Evolutionary conservation across 2,329 filamentous ascomycete species (phyloP).

Genomic region (Colletotrichum euphorbiae): DNA sequence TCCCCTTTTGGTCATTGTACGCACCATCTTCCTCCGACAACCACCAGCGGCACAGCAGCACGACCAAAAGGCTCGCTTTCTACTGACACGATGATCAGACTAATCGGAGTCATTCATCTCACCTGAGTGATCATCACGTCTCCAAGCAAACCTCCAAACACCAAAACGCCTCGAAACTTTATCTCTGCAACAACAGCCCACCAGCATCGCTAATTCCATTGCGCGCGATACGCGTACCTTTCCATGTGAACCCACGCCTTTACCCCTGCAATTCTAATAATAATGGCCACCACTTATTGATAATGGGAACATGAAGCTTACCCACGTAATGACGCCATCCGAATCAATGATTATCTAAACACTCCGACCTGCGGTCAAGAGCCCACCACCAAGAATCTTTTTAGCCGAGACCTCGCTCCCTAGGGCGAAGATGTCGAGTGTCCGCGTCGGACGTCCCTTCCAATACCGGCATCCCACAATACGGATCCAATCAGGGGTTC

Average conservation of each 20-base stretch:
- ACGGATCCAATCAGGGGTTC: slow-evolving; percentile 6
- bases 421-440: background rate
- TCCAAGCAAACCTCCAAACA: too few relatives aligned
- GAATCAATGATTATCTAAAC: slow-evolving; percentile 1
- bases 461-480: slow-evolving; percentile 30
- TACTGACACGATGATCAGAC: background rate
- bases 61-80: background rate
- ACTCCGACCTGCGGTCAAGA: background rate
- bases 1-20: slow-evolving; percentile 5
- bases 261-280: slow-evolving; percentile 9
- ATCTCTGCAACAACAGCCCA: background rate
- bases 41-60: background rate
- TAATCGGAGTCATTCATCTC: slow-evolving; percentile 6
- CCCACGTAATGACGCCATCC: slow-evolving; percentile 12
- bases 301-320: background rate
- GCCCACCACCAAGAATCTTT: slow-evolving; percentile 1
- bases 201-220: background rate
- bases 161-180: background rate
- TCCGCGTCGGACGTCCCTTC: background rate
- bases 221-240: slow-evolving; percentile 2
- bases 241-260: background rate
- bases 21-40: background rate
- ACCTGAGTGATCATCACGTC: background rate
- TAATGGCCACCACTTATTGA: too few relatives aligned
- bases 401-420: slow-evolving; percentile 6